Conservation (phyloP, 306 rosid species). For the Mucuna pruriens region DNA sequence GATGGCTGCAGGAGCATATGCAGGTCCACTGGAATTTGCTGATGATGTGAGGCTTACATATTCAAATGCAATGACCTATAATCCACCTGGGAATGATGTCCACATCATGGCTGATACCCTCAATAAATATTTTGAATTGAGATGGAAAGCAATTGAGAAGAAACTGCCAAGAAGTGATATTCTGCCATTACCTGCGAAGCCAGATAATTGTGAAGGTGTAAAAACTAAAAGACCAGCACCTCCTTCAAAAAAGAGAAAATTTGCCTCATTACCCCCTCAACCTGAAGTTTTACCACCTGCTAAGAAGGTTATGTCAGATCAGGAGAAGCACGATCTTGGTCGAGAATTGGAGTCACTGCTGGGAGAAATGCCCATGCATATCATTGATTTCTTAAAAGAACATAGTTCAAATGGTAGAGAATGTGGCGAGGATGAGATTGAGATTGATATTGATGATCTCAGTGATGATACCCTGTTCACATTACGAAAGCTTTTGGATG, state of each 20-base stretch:
- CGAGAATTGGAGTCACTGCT: conserved; percentile 73
- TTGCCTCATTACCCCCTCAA: conserved; percentile 50
- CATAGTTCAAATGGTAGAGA: conserved; percentile 71
- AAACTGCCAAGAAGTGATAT: conserved; percentile 58
- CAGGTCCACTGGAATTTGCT: conserved; percentile 60
- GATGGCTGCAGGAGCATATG: conserved; percentile 58
- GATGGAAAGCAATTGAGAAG: conserved; percentile 84
- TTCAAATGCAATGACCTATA: conserved; percentile 82
- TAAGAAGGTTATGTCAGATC: conserved; percentile 62
- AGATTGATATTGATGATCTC: conserved; percentile 81
- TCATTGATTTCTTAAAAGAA: conserved; percentile 75
- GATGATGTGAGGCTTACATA: conserved; percentile 77
- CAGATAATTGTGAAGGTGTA: conserved; percentile 40
- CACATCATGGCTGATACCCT: conserved; percentile 77
- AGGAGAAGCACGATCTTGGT: conserved; percentile 66
- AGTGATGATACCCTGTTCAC: conserved; percentile 72
- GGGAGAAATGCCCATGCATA: conserved; percentile 71
- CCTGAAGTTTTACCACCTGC: conserved; percentile 57
- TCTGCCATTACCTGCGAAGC: conserved; percentile 46
- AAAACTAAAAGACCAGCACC: conserved; percentile 55
- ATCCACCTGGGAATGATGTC: conserved; percentile 76
- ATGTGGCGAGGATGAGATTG: conserved; percentile 79
- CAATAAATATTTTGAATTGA: conserved; percentile 64
- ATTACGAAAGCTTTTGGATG: conserved; percentile 71
- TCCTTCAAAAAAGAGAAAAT: conserved; percentile 69